These are phyloP conservation scores for Trichopus zeylanicus DNA, from an alignment of 116 monocot genomes.

Conservation along the genomic window DNA sequence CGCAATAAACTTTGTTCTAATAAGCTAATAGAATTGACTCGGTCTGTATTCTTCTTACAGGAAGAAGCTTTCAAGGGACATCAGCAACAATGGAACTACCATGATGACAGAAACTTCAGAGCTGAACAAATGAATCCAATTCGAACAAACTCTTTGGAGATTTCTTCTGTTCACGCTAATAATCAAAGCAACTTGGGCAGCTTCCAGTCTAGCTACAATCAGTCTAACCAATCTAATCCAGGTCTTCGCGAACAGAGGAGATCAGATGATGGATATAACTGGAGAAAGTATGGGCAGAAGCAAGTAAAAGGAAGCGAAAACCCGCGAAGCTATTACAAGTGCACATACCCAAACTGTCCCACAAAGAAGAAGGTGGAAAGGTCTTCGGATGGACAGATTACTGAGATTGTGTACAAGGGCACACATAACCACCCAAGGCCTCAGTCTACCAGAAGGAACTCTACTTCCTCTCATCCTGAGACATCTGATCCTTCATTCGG, in stretches of 20 bases:
- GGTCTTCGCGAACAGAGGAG: slow-evolving; percentile 17
- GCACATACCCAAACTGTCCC: slow-evolving; percentile 58
- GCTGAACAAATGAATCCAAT: slow-evolving; percentile 2
- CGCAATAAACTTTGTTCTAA: no score
- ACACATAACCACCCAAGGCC: slow-evolving; percentile 76
- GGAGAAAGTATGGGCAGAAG: slow-evolving; percentile 93
- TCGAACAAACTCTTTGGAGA: slow-evolving; percentile 6
- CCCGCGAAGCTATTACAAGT: slow-evolving; percentile 95
- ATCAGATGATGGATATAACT: slow-evolving; percentile 70
- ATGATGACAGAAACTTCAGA: slow-evolving; percentile 3
- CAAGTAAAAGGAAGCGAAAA: slow-evolving; percentile 84
- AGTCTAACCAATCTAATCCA: no score
- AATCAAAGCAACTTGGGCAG: slow-evolving; percentile 2
- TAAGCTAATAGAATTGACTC: no score
- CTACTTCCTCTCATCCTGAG: slow-evolving; percentile 15
- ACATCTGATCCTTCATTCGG: slow-evolving; percentile 22
- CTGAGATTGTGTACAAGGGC: slow-evolving; percentile 77
- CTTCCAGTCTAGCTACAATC: no score
- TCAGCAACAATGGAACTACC: slow-evolving; percentile 22
- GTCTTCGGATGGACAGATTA: slow-evolving; percentile 45
- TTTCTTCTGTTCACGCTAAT: neutral
- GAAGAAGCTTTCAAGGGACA: slow-evolving; percentile 11
- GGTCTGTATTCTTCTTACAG: neutral
- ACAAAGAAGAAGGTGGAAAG: slow-evolving; percentile 89
- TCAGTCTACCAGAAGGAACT: slow-evolving; percentile 35